phyloP scores from a whole-genome alignment of 768 basidiomycete genomes.

The Glaciozyma martinii region DNA sequence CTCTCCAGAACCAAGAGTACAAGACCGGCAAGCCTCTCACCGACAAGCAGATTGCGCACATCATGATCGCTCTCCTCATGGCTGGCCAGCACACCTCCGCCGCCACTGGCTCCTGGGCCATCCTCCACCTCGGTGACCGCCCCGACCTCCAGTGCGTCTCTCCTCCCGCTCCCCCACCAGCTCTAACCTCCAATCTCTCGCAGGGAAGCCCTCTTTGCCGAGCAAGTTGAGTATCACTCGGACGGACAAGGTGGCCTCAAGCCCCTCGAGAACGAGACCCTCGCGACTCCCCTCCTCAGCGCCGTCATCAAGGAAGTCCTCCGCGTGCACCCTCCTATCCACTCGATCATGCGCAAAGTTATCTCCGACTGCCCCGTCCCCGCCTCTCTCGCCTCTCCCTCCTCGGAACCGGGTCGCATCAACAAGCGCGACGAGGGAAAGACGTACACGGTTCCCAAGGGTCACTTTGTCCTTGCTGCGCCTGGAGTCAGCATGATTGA shows the following conservation, averaged over 20 bases:
- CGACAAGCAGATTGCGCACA: constrained; percentile 92
- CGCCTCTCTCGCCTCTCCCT: constrained; percentile 64
- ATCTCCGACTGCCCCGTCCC: constrained; percentile 77
- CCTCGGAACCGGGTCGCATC: constrained; percentile 41
- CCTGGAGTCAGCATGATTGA: constrained; percentile 84
- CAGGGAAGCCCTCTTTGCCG: constrained; percentile 75
- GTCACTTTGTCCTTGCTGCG: constrained; percentile 78
- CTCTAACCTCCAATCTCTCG: not conserved
- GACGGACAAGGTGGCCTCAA: constrained; percentile 58
- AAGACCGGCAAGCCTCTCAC: constrained; percentile 64
- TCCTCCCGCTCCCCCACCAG: not conserved
- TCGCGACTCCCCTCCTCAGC: constrained; percentile 77
- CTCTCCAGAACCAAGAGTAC: constrained; percentile 74
- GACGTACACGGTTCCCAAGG: constrained; percentile 78
- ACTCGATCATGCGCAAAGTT: constrained; percentile 89
- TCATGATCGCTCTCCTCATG: constrained; percentile 98
- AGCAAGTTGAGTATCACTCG: constrained; percentile 69
- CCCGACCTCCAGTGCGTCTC: constrained; percentile 61
- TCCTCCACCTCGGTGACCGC: constrained; percentile 74
- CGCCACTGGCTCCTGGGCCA: constrained; percentile 77
- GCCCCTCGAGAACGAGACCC: constrained; percentile 73
- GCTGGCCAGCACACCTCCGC: constrained; percentile 98
- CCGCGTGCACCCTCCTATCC: constrained; percentile 87
- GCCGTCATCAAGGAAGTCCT: constrained; percentile 87
- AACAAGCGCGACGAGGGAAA: constrained; percentile 43